Evolutionary conservation across 805 yeast species (phyloP).

Genomic region (Cyberlindnera meyerae): DNA sequence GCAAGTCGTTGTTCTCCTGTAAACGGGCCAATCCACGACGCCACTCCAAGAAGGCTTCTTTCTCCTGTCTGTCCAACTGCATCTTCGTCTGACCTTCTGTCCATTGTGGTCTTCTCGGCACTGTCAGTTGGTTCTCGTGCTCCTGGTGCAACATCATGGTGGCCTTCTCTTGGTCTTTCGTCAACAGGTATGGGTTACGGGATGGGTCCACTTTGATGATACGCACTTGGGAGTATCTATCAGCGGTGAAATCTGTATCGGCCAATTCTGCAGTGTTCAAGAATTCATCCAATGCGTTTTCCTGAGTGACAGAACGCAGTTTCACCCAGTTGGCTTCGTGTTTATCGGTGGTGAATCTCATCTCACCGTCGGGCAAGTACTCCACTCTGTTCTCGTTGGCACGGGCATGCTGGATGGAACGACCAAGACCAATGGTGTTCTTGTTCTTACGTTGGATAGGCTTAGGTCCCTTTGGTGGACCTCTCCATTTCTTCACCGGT

Average conservation of each 20-base stretch:
- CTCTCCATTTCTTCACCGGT: conserved; percentile 64
- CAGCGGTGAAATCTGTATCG: conserved; percentile 94
- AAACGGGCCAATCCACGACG: conserved; percentile 81
- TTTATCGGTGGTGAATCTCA: conserved; percentile 81
- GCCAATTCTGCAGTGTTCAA: conserved; percentile 93
- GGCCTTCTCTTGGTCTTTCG: conserved; percentile 59
- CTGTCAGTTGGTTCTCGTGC: conserved; percentile 67
- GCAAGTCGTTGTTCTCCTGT: conserved; percentile 78
- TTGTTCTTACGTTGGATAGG: conserved; percentile 81
- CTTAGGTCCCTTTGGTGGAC: conserved; percentile 85
- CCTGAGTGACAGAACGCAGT: conserved; percentile 90
- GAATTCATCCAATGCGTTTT: conserved; percentile 89
- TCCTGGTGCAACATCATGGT: conserved; percentile 59
- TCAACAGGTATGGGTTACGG: conserved; percentile 54
- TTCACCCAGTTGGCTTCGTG: conserved; percentile 88
- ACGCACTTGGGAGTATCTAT: conserved; percentile 73
- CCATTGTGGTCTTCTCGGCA: conserved; percentile 95
- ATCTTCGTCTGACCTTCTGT: conserved; percentile 59
- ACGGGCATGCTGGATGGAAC: conserved; percentile 73
- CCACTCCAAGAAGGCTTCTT: conserved; percentile 90
- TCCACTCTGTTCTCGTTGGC: conserved; percentile 63
- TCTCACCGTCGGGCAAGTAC: conserved; percentile 77
- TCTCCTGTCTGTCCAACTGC: conserved; percentile 82
- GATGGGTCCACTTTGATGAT: conserved; percentile 67
- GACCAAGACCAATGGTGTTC: conserved; percentile 80